These are phyloP conservation scores for Dioszegia crocea DNA, from an alignment of 768 basidiomycete species.

Conservation along the genomic window DNA sequence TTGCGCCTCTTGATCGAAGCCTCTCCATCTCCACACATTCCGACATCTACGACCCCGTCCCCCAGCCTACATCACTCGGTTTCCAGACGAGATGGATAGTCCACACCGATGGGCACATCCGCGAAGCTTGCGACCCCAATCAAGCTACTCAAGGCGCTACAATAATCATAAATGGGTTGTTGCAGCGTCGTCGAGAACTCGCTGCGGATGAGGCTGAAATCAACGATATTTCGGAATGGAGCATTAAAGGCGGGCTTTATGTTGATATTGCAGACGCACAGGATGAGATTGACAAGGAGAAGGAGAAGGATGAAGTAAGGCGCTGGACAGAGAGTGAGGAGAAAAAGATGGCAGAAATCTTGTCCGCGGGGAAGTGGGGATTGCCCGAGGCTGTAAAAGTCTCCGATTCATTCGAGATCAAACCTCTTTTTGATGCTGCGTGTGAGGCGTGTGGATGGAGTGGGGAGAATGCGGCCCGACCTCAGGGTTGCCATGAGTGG, in stretches of 20 bases:
- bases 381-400: background rate
- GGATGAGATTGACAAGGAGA: background rate
- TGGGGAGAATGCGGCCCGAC: background rate
- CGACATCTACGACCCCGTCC: background rate
- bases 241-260: background rate
- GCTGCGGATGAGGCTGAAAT: background rate
- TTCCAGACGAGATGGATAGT: background rate
- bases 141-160: no score
- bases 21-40: background rate
- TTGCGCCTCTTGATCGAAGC: background rate
- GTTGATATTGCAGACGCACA: background rate
- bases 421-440: background rate
- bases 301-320: background rate
- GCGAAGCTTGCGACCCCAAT: background rate
- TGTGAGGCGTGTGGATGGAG: constrained; percentile 4
- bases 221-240: background rate
- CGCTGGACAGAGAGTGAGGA: background rate
- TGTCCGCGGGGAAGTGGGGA: background rate
- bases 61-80: background rate
- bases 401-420: background rate
- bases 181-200: no score
- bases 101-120: background rate
- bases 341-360: background rate
- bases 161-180: no score
- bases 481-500: background rate